Percentiles rank a stretch among this genome's conserved stretches.
Conservation (phyloP, 1,284 basidiomycete species). For the Moesziomyces antarcticus region DNA sequence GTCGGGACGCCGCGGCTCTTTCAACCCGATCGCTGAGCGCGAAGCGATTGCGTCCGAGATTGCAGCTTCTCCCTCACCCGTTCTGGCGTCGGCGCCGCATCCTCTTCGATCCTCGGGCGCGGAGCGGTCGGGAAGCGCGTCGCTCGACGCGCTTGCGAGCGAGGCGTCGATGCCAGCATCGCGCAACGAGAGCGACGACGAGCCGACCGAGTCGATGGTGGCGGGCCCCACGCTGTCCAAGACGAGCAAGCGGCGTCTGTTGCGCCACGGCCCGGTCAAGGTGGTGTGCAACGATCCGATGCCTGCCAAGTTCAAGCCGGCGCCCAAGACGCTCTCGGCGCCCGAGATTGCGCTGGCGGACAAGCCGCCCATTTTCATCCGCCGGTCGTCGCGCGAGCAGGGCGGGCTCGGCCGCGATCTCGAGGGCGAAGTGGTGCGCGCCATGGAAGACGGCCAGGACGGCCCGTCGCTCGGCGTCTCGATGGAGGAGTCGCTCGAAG, state of each 20-base stretch:
- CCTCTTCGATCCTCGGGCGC: slow-evolving; percentile 4
- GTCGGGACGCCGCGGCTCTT: slow-evolving; percentile 42
- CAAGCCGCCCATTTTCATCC: slow-evolving; percentile 49
- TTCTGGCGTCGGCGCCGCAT: slow-evolving; percentile 1
- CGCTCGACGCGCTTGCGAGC: slow-evolving; percentile 7
- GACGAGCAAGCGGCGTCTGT: slow-evolving; percentile 32
- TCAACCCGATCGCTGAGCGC: slow-evolving; percentile 43
- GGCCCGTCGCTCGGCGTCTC: slow-evolving; percentile 37
- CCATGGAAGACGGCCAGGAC: slow-evolving; percentile 41
- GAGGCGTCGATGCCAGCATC: slow-evolving; percentile 10
- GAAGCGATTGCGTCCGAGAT: slow-evolving; percentile 38
- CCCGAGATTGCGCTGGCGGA: slow-evolving; percentile 39
- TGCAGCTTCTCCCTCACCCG: slow-evolving; percentile 14
- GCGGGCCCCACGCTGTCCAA: slow-evolving; percentile 12
- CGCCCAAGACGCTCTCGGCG: slow-evolving; percentile 28
- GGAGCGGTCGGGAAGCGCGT: not conserved
- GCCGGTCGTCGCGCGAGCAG: slow-evolving; percentile 56
- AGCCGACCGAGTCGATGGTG: slow-evolving; percentile 1
- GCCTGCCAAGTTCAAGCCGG: slow-evolving; percentile 21
- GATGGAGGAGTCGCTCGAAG: slow-evolving; percentile 25
- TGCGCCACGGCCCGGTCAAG: slow-evolving; percentile 40
- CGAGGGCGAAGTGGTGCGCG: slow-evolving; percentile 54
- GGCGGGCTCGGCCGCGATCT: slow-evolving; percentile 61
- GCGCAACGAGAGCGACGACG: slow-evolving; percentile 30
- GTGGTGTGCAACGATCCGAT: slow-evolving; percentile 34